Base-by-base conservation (phyloP, 768 basidiomycete genomes). In the Lepiota venenata region DNA sequence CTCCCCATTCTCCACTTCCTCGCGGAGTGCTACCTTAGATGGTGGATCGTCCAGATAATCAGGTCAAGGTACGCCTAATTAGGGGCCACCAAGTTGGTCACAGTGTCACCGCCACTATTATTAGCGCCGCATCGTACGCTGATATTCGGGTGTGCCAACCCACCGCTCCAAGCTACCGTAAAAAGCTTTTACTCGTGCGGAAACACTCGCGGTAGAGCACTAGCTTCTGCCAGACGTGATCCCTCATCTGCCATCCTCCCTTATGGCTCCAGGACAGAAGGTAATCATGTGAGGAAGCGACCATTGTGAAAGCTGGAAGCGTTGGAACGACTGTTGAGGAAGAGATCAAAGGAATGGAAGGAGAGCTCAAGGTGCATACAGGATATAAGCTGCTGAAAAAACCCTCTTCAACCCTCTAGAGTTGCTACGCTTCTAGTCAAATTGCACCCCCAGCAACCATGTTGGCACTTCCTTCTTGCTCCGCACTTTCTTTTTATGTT, bases 401-500 rank as follows among this genome's bases (percentile, higher is more conserved):
- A n/a, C n/a, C 27, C 8, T 42, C 7, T 41, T 21, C 47, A 3
- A 3, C 32, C 32, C 10, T 7, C 32, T 11, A 32, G 10, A 32
- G 21, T 20, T 14, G 50, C 29, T 43, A 36, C n/a, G 21, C 25
- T 36, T 25, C 22, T 35, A 7, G 32, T 29, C 10, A 48, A 20
- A 48, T 39, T 40, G 22, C 48, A 52, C 41, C 18, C n/a, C 27
- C 27, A 18, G 47, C n/a, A 46, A 25, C 16, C 29, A 47, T 55
- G 46, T 11, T 38, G 14, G 22, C 39, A 2, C 18, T 29, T 42
- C 47, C 20, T 9, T 47, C 35, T 36, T 32, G 8, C 32, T 62
- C 50, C 44, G 57, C 50, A 18, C 58, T 48, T 57, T 67, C 46
- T 56, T 58, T 16, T 46, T 48, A 37, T 25, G 61, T 48, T 45